Conservation (phyloP, 108 stramenopile genomes). For the Skeletonema marinoi region DNA sequence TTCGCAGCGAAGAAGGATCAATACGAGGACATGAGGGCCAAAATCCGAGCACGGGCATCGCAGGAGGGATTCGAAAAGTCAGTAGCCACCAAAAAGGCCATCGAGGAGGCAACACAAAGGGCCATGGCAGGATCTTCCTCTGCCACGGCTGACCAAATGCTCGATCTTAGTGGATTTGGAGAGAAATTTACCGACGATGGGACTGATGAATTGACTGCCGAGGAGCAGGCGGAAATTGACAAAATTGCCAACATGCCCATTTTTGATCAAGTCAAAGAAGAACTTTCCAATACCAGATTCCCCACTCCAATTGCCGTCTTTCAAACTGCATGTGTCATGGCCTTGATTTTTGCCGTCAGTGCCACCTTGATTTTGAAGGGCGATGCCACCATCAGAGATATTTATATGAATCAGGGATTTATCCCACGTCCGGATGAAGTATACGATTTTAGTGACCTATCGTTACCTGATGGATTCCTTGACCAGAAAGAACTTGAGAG, state of each 20-base stretch:
- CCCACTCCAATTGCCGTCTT: constrained; percentile 57
- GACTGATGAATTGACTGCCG: constrained; percentile 73
- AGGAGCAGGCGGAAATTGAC: constrained; percentile 81
- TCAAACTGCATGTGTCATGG: constrained; percentile 61
- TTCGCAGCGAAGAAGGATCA: constrained; percentile 50
- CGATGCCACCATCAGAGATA: constrained; percentile 59
- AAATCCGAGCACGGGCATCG: constrained; percentile 66
- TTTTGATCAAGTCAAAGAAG: constrained; percentile 58
- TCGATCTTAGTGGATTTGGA: constrained; percentile 72
- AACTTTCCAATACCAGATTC: constrained; percentile 55
- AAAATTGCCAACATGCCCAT: constrained; percentile 58
- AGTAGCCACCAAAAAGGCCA: constrained; percentile 60
- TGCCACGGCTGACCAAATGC: constrained; percentile 40
- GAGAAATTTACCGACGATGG: constrained; percentile 67
- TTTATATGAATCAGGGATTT: constrained; percentile 58
- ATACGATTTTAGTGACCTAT: constrained; percentile 52
- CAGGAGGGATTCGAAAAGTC: constrained; percentile 72
- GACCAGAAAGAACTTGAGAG: constrained; percentile 39
- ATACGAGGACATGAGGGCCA: constrained; percentile 63
- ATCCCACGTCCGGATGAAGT: constrained; percentile 69
- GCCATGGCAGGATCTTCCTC: constrained; percentile 49
- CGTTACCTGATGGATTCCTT: constrained; percentile 48
- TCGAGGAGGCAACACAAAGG: constrained; percentile 57
- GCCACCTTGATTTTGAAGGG: constrained; percentile 62
- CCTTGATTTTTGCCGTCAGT: constrained; percentile 58